Conservation (phyloP, 257 asterid species). For the Leptodermis oblonga region DNA sequence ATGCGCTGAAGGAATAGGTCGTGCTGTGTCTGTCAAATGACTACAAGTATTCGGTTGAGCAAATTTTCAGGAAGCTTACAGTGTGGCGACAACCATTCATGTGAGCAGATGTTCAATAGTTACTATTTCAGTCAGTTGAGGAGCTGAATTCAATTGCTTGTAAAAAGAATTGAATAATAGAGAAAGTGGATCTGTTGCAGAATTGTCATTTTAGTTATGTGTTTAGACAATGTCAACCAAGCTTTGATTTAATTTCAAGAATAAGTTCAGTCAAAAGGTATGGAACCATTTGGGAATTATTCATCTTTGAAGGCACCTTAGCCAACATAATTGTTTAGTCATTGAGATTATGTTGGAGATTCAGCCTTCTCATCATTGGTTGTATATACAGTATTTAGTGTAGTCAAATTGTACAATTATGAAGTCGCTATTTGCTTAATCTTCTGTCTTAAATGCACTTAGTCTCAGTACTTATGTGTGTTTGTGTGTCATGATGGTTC, state of each 20-base stretch:
- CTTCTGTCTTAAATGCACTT: not conserved
- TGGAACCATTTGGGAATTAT: not conserved
- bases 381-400: not conserved
- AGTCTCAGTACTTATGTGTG: no score
- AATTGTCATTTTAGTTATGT: not conserved
- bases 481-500: no score
- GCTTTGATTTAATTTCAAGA: conserved; percentile 2
- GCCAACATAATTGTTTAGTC: conserved; percentile 10
- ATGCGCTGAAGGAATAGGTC: not conserved
- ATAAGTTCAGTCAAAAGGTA: conserved; percentile 7
- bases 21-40: not conserved
- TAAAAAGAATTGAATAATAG: not conserved
- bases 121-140: conserved; percentile 2
- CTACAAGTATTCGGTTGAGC: not conserved
- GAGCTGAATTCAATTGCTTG: conserved; percentile 7
- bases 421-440: not conserved
- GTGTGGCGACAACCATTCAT: not conserved
- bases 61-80: not conserved
- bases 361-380: not conserved
- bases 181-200: conserved; percentile 3
- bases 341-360: not conserved
- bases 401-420: not conserved
- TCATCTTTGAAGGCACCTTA: conserved; percentile 9
- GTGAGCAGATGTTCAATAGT: not conserved
- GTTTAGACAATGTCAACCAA: conserved; percentile 1